These are phyloP conservation scores for Neonothopanus nambi DNA, from an alignment of 1,284 basidiomycete genomes.

Conservation along the genomic window DNA sequence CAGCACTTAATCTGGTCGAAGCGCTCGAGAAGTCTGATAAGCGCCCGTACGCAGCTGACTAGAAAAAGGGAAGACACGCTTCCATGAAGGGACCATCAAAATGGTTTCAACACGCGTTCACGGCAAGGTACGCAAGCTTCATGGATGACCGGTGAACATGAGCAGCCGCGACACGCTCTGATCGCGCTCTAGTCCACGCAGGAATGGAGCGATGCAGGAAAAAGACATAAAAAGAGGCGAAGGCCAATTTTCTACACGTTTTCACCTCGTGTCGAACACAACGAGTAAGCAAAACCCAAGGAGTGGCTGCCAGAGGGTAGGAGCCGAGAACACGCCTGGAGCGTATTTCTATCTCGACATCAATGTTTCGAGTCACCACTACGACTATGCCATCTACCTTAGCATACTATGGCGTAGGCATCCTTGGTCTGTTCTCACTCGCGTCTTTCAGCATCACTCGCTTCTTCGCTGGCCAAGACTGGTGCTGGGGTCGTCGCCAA, in stretches of 20 bases:
- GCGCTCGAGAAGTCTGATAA: too few species aligned
- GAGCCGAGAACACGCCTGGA: background rate
- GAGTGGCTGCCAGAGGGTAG: background rate
- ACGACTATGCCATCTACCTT: conserved; percentile 1
- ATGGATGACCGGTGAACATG: background rate
- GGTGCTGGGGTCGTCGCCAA: background rate
- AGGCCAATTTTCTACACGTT: conserved; percentile 7
- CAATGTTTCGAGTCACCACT: background rate
- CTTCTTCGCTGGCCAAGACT: background rate
- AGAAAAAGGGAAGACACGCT: too few species aligned
- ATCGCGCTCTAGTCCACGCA: too few species aligned
- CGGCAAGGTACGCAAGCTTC: background rate
- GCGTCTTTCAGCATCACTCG: conserved; percentile 2
- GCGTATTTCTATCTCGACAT: conserved; percentile 1
- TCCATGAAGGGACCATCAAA: too few species aligned
- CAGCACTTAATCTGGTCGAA: too few species aligned
- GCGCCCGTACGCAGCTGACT: too few species aligned
- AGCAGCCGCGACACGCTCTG: background rate
- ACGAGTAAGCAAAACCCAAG: conserved; percentile 8
- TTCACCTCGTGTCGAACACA: conserved; percentile 7
- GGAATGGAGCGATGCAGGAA: background rate
- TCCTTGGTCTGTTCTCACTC: conserved; percentile 7
- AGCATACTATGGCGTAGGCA: conserved; percentile 7
- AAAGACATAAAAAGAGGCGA: background rate
- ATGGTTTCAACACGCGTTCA: background rate